A percentile compares a stretch with the other conserved stretches of the same genome.
phyloP scores from a whole-genome alignment of 2,329 filamentous ascomycete genomes.

The Aspergillus sp. region DNA sequence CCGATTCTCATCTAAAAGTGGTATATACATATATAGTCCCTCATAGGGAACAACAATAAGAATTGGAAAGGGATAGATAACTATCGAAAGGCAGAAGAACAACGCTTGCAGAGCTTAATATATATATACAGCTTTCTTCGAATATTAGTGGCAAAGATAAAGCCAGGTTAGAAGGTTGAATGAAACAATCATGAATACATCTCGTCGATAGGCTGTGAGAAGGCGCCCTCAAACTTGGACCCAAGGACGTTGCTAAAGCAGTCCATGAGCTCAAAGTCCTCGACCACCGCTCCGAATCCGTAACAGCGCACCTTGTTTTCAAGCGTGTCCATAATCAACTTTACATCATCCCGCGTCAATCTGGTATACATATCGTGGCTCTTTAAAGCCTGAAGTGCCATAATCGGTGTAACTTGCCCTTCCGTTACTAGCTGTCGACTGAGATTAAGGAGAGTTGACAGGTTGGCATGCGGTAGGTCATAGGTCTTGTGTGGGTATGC shows the following conservation, averaged over 20 bases:
- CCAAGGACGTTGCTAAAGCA: constrained; percentile 70
- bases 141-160: not conserved
- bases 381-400: constrained; percentile 85
- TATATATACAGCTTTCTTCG: not conserved
- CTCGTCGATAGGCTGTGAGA: constrained; percentile 30
- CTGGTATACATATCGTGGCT: constrained; percentile 68
- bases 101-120: constrained; percentile 3
- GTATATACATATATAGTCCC: not conserved
- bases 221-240: constrained; percentile 31
- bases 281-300: constrained; percentile 72
- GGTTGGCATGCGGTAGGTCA: constrained; percentile 72
- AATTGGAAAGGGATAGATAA: constrained; percentile 1
- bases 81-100: not conserved
- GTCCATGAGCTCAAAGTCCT: constrained; percentile 68
- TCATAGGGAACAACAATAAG: not conserved
- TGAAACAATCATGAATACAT: constrained; percentile 29
- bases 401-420: constrained; percentile 83
- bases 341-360: constrained; percentile 68
- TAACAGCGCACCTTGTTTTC: constrained; percentile 85
- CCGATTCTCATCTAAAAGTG: not conserved
- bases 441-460: constrained; percentile 79
- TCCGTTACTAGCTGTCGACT: constrained; percentile 80
- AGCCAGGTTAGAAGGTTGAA: not conserved
- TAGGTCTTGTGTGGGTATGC: constrained; percentile 71
- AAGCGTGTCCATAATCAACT: constrained; percentile 70